These are phyloP conservation scores for Lanmaoa rubissima DNA, from an alignment of 768 basidiomycete species.

Conservation along the genomic window DNA sequence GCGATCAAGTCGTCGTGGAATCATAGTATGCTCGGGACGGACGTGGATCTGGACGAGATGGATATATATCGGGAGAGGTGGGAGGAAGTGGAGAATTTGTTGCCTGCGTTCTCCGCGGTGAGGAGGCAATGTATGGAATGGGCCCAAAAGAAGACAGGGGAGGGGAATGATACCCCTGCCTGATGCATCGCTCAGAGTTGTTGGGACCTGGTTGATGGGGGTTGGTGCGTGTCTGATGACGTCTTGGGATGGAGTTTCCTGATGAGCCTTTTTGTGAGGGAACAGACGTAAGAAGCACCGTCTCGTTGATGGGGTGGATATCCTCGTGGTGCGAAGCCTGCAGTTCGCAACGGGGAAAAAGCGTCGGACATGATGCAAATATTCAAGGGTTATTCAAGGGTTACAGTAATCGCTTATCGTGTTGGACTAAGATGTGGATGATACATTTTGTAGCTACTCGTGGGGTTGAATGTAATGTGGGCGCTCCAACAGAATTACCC, in stretches of 20 bases:
- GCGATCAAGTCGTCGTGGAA: slow-evolving; percentile 16
- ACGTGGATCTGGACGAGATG: slow-evolving; percentile 8
- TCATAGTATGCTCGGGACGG: not conserved
- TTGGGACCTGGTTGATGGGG: not conserved
- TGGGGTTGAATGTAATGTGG: no score
- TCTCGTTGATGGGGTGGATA: not conserved
- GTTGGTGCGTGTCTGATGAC: not conserved
- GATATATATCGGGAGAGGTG: slow-evolving; percentile 14
- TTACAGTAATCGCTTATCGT: not conserved
- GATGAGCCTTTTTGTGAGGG: not conserved
- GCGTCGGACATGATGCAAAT: not conserved
- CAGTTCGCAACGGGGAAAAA: not conserved
- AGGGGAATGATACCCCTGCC: not conserved
- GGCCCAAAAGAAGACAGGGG: not conserved
- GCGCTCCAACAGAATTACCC: not conserved
- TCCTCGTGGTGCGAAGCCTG: not conserved
- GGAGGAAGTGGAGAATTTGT: slow-evolving; percentile 22
- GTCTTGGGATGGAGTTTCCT: no score
- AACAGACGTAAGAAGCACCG: not conserved
- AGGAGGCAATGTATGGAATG: slow-evolving; percentile 18
- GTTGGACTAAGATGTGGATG: not conserved
- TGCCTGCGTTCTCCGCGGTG: slow-evolving; percentile 24
- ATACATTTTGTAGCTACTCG: not conserved
- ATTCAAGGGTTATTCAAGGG: not conserved
- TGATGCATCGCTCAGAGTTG: not conserved